Base-by-base conservation (phyloP, 2,329 filamentous ascomycete genomes). In the Cladophialophora chaetospira region DNA sequence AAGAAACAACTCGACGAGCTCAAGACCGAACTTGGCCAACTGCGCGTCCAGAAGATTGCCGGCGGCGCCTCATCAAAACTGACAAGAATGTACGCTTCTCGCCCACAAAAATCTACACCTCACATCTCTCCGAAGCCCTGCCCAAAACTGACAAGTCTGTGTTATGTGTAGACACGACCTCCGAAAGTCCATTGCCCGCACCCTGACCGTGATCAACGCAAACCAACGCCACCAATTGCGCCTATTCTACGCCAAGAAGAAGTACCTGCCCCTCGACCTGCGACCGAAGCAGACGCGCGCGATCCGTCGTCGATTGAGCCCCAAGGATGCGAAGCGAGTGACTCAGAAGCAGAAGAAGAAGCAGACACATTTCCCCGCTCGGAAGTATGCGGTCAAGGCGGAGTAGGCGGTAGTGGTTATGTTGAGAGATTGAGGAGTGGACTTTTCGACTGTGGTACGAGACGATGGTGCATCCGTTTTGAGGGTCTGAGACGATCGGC, bases 211-310 rank as follows among this genome's bases (percentile, higher is more conserved):
- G 83, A 96, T 99, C 88, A 99, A 97, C 86, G 88, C 91, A 81
- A 97, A 96, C 87, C 94, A 99, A 85, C 89, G 95, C 78, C 84
- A 91, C 69, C 92, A 97, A 83, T 91, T 99, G 73, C 91, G 92
- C 72, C 85, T 97, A 69, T 97, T 97, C 89, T 99, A 99, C 88
- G 95, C 96, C 86, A 89, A 88, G 88, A 97, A 97, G 90, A 97
- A 97, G 86, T 97, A 97, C 86, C 82, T 91, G 66, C 94, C 94
- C 67, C 91, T 99, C 77, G 95, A 99, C 79, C 92, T 99, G 83
- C 90, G 94, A 80, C 80, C 91, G 76, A 97, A 97, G 89, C 87
- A 94, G 84, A 99, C 94, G 76, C 92, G 94, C 73, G 94, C 92
- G 76, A 95, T 97, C 82, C 91, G 94, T 75, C 90, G 95, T 83